Evolutionary conservation across 176 grass and related monocot species (phyloP).

Genomic region (Poa pratensis): DNA sequence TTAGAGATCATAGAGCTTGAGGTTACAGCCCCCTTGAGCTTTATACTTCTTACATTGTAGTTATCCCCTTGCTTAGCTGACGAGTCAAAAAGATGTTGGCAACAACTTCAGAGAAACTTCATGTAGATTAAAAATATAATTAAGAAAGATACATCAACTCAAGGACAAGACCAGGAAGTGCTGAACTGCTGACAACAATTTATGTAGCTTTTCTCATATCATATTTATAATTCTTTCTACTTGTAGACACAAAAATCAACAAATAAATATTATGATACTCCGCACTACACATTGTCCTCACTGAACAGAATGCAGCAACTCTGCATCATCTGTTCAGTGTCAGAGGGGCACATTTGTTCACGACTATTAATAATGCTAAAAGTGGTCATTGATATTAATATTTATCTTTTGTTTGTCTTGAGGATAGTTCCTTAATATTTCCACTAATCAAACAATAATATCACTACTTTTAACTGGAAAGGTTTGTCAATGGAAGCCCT

Average conservation of each 20-base stretch:
- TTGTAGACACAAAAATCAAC: conserved; percentile 13
- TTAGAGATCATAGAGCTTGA: conserved; percentile 59
- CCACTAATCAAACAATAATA: conserved; percentile 2
- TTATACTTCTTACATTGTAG: conserved; percentile 60
- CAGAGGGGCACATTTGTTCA: no score
- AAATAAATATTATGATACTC: background rate
- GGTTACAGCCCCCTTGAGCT: conserved; percentile 79
- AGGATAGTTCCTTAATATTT: background rate
- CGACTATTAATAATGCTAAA: conserved; percentile 24
- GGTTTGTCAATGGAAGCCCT: background rate
- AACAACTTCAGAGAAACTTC: conserved; percentile 23
- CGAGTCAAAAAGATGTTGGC: conserved; percentile 26
- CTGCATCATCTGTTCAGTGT: conserved; percentile 28
- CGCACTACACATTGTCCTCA: background rate
- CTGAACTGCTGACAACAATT: background rate
- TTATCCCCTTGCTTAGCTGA: conserved; percentile 86
- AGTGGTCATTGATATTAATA: background rate
- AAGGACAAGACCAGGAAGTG: conserved; percentile 22
- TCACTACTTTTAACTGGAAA: background rate
- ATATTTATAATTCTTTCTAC: conserved; percentile 10
- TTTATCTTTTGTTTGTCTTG: background rate
- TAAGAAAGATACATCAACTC: background rate
- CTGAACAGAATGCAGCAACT: background rate
- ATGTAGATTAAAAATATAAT: conserved; percentile 10
- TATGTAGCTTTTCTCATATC: background rate